Evolutionary conservation across 2,329 filamentous ascomycete genomes (phyloP), one percentile per base, ranked within the genome.

Genomic region (Penicillium sp.): DNA sequence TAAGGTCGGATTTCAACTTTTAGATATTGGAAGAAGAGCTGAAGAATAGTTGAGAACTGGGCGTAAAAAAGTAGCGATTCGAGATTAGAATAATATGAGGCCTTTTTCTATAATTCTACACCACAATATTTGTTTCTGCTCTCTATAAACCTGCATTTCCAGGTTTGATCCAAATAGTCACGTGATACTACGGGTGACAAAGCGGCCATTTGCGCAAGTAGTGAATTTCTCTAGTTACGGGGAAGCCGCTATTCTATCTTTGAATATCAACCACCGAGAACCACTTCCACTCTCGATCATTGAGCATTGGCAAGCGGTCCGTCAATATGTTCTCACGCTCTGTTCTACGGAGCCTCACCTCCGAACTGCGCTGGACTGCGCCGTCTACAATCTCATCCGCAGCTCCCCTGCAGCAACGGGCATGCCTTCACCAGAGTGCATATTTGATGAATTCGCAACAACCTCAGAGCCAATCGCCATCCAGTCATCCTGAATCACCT

Each of bases 341-440:
- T 14, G 63, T 69, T 55, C 60, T 73, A 56, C 53, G 65, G 63
- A 63, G 67, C 58, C 44, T 67, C 62, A 58, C 64, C 63, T 57
- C 63, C 65, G 60, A 69, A 57, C 22, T 66, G 57, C 62, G 69
- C 61, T 61, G 60, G 53, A 50, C 61, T 42, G 59, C 64, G 33
- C 61, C 61, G 40, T 63, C 51, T 37, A 56, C 62, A 36, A 64
- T 60, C 17, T 59, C 65, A 44, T 46, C 62, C 37, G 60, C 64
- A 57, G 50, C 58, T 61, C 56, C 66, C 61, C 59, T 66, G 62
- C 57, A 61, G 62, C 64, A 71, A 67, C 74, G 75, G 66, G 74
- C 74, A 64, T 72, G 68, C 58, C 71, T 80, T 31, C 75, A 77
- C 60, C 72, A 76, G 65, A 67, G 69, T 50, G 67, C 72, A 22